Percentiles rank a stretch among this genome's conserved stretches.
Conservation (phyloP, 345 rosid genomes). For the Nasturtium officinale region DNA sequence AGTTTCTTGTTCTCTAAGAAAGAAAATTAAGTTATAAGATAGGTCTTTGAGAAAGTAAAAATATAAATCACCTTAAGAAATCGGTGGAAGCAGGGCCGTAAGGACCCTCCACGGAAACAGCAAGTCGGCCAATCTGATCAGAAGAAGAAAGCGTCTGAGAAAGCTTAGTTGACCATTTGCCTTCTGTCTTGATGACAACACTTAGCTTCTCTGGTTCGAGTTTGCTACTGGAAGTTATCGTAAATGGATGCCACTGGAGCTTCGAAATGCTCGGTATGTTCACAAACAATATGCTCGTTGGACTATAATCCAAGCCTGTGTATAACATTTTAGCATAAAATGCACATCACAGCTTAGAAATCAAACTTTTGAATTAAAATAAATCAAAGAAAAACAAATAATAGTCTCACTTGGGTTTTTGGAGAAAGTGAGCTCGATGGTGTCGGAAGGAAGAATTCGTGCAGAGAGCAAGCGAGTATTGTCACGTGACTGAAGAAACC, state of each 20-base stretch:
- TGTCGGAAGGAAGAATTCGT: conserved; percentile 62
- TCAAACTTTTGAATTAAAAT: background rate
- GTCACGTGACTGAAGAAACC: conserved; percentile 72
- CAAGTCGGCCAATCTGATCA: conserved; percentile 46
- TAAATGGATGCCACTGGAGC: conserved; percentile 95
- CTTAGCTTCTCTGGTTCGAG: conserved; percentile 70
- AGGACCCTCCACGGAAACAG: conserved; percentile 81
- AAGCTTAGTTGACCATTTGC: conserved; percentile 82
- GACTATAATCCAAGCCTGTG: conserved; percentile 67
- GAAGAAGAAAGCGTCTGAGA: conserved; percentile 64
- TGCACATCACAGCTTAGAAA: background rate
- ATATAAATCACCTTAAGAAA: conserved; percentile 59
- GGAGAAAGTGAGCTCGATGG: conserved; percentile 72
- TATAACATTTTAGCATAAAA: background rate
- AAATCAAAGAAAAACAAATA: no score
- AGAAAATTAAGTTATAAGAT: background rate
- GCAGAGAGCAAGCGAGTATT: conserved; percentile 59
- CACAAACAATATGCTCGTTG: conserved; percentile 72
- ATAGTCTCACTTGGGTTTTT: conserved; percentile 53
- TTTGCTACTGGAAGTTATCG: conserved; percentile 67
- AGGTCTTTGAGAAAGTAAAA: background rate
- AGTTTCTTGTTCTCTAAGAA: background rate
- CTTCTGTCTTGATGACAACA: conserved; percentile 69
- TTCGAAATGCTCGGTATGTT: conserved; percentile 77
- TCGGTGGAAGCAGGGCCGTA: conserved; percentile 80